phyloP scores from a whole-genome alignment of 1,139 yeast species.

The Kurtzmaniella natalensis region DNA sequence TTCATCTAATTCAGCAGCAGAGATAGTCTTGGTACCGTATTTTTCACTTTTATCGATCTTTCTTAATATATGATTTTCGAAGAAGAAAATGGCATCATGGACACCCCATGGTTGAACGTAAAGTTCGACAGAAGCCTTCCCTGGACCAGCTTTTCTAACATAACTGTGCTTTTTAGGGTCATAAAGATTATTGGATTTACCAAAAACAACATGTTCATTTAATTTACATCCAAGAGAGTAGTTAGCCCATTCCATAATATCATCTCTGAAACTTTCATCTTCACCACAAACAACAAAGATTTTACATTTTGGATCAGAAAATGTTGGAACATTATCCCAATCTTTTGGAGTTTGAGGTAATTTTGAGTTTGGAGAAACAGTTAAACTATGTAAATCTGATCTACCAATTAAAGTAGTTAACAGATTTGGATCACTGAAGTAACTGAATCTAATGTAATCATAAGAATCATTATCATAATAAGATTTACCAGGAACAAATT shows the following conservation, averaged over 20 bases:
- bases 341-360: slow-evolving; percentile 17
- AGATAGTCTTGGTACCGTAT: slow-evolving; percentile 8
- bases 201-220: slow-evolving; percentile 16
- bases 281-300: slow-evolving; percentile 37
- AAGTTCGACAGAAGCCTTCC: slow-evolving; percentile 15
- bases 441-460: slow-evolving; percentile 26
- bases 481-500: slow-evolving; percentile 26
- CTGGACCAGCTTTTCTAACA: slow-evolving; percentile 11
- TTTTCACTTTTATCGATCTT: slow-evolving; percentile 9
- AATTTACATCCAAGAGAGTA: slow-evolving; percentile 29
- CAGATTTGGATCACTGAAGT: slow-evolving; percentile 7
- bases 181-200: slow-evolving; percentile 22
- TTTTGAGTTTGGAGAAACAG: slow-evolving; percentile 15
- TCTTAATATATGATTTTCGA: slow-evolving; percentile 24
- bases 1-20: slow-evolving; percentile 13
- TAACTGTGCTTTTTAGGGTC: slow-evolving; percentile 15
- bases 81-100: slow-evolving; percentile 34
- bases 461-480: slow-evolving; percentile 27
- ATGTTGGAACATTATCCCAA: slow-evolving; percentile 35
- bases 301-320: slow-evolving; percentile 19
- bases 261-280: slow-evolving; percentile 43
- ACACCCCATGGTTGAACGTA: slow-evolving; percentile 43
- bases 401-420: slow-evolving; percentile 11
- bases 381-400: slow-evolving; percentile 7
- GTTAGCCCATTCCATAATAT: slow-evolving; percentile 32